Evolutionary conservation across 2,329 filamentous ascomycete species (phyloP), one percentile per base, ranked within the genome.

Genomic region (Apiospora aurea): DNA sequence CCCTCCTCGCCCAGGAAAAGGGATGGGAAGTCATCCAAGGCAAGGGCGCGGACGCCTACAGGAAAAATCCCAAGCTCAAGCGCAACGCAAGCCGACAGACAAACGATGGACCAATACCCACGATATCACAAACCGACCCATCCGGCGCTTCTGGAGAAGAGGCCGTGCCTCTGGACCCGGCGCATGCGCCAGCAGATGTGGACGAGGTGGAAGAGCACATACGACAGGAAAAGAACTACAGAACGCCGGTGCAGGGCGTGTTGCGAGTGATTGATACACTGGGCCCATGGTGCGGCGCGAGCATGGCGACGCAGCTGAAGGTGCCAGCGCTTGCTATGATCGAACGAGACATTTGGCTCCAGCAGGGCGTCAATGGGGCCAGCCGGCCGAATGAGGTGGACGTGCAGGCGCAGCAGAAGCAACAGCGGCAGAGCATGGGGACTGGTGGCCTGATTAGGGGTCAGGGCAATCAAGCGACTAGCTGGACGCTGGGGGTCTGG

Each of bases 11-110:
- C 6, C 85, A 90, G 21, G 84, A 87, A 64, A 86, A 91, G 74
- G 93, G 94, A 8, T 98, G 96, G 94, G 91, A 94, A 76, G 86
- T 89, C 0, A 90, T 97, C 1, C 87, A 88, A 61, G 94, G 92
- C 47, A 93, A 92, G 75, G 92, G 88, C 1, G 88, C 90, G 4
- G 90, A 89, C 14, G 84, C 88, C 72, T 80, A 88, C 46, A 85
- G 83, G 71, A 79, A 79, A 16, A 88, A 87, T 72, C 75, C 82
- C 0, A 86, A 85, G 72, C 79, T 87, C 41, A 82, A 82, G 69
- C 81, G 80, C 49, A 79, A 77, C 18, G 75, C 73, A 26, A 77
- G 72, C 34, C 76, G 75, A 13, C 78, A 78, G 70, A 78, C 77
- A 11, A 70, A 73, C 49, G 74, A 75, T 16, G 75, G 75, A 2